Evolutionary conservation across 108 stramenopile genomes (phyloP).

Genomic region (Nannochloropsis salina): DNA sequence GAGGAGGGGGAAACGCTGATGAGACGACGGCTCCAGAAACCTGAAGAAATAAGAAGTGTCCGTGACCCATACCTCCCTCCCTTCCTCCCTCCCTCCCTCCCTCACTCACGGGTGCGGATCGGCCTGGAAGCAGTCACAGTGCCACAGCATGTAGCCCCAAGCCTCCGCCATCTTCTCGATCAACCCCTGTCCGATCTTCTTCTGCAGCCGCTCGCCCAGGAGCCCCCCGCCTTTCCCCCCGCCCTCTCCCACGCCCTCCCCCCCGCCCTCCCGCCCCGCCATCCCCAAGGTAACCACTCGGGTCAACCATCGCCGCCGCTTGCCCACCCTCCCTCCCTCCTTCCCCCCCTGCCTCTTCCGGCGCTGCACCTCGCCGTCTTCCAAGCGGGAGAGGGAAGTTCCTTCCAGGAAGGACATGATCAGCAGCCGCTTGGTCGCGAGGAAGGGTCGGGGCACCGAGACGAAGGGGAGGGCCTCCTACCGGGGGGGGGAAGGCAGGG

Average conservation of each 20-base stretch:
- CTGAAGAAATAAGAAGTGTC: neutral
- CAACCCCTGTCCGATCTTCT: conserved; percentile 34
- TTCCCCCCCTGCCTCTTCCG: neutral
- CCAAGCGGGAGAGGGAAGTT: conserved; percentile 46
- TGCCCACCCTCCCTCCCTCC: neutral
- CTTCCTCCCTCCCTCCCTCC: conserved; percentile 15
- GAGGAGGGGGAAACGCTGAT: neutral
- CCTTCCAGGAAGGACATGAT: conserved; percentile 71
- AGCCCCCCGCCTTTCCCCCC: conserved; percentile 11
- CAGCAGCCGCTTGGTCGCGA: conserved; percentile 55
- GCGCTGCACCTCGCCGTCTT: neutral
- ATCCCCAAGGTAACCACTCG: neutral
- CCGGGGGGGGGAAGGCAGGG: too few species aligned
- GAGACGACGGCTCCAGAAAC: neutral
- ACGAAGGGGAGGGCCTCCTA: conserved; percentile 26
- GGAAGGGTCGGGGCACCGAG: conserved; percentile 53
- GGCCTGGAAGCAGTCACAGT: conserved; percentile 60
- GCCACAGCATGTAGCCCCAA: conserved; percentile 62
- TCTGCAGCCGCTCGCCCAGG: neutral
- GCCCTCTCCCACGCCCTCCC: neutral
- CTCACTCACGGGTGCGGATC: conserved; percentile 61
- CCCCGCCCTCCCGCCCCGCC: neutral
- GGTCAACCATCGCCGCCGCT: neutral
- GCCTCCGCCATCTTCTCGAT: conserved; percentile 57
- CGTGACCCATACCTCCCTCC: neutral